These are phyloP conservation scores for Medicago arabica DNA, from an alignment of 306 rosid genomes.

Conservation along the genomic window DNA sequence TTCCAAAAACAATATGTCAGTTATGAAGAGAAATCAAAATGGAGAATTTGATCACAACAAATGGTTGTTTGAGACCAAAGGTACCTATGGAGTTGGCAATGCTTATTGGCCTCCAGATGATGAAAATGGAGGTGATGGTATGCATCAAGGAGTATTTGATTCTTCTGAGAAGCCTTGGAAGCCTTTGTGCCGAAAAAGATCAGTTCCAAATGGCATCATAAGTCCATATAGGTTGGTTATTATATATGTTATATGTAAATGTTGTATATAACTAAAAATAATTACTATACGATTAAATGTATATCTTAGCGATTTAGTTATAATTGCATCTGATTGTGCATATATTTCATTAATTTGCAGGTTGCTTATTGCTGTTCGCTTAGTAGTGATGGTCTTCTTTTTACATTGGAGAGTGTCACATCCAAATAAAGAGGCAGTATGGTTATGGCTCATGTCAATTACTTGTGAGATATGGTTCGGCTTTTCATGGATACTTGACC, in stretches of 20 bases:
- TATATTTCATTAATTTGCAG: conserved; percentile 37
- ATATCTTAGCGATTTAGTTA: background rate
- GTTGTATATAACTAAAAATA: background rate
- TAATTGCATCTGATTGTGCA: background rate
- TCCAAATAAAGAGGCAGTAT: conserved; percentile 69
- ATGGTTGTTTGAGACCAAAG: conserved; percentile 88
- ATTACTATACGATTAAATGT: background rate
- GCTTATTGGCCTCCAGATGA: conserved; percentile 74
- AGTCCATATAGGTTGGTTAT: conserved; percentile 79
- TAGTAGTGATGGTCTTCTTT: conserved; percentile 66
- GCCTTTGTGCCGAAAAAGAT: conserved; percentile 64
- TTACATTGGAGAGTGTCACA: conserved; percentile 73
- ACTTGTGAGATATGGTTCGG: conserved; percentile 63
- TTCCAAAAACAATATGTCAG: conserved; percentile 67
- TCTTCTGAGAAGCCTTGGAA: conserved; percentile 72
- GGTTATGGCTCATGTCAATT: conserved; percentile 62
- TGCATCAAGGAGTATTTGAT: conserved; percentile 56
- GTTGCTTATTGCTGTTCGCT: conserved; percentile 62
- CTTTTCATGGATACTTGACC: conserved; percentile 62
- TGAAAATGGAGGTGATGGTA: conserved; percentile 47
- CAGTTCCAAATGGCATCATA: conserved; percentile 63
- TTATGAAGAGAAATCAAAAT: conserved; percentile 79
- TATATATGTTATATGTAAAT: background rate
- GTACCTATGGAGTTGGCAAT: conserved; percentile 90
- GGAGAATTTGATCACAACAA: conserved; percentile 92